Evolutionary conservation across 805 yeast genomes (phyloP).

Genomic region (Candida sakaeoensis): DNA sequence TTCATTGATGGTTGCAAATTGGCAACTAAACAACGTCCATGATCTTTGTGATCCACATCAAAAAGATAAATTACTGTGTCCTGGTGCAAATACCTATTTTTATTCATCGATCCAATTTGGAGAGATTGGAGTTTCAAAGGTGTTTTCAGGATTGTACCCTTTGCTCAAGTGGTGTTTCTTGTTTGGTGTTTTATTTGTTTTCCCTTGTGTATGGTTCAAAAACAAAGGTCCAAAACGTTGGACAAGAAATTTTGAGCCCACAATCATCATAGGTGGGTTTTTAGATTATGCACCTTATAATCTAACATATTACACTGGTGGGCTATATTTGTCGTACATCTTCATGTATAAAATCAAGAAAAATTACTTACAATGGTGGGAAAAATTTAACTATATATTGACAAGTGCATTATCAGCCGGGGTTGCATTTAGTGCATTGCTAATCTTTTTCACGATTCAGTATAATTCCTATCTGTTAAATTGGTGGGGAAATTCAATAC

Average conservation of each 20-base stretch:
- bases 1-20: conserved; percentile 34
- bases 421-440: conserved; percentile 57
- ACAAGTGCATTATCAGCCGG: conserved; percentile 59
- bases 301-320: conserved; percentile 52
- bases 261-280: conserved; percentile 50
- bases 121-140: conserved; percentile 56
- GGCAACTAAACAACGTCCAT: conserved; percentile 34
- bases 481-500: conserved; percentile 65
- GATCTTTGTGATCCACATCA: conserved; percentile 35
- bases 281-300: conserved; percentile 49
- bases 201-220: conserved; percentile 37
- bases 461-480: conserved; percentile 38
- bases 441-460: conserved; percentile 53
- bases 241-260: conserved; percentile 49
- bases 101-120: conserved; percentile 54
- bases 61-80: conserved; percentile 34
- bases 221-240: conserved; percentile 28
- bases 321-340: conserved; percentile 52
- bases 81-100: conserved; percentile 48
- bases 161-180: conserved; percentile 57
- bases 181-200: conserved; percentile 43
- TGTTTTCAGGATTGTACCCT: conserved; percentile 53
- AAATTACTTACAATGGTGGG: conserved; percentile 59
- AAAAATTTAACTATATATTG: conserved; percentile 64
- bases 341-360: conserved; percentile 55